Evolutionary conservation across 371 early-diverging fungal species (phyloP).

Genomic region (Mucor circinelloides): DNA sequence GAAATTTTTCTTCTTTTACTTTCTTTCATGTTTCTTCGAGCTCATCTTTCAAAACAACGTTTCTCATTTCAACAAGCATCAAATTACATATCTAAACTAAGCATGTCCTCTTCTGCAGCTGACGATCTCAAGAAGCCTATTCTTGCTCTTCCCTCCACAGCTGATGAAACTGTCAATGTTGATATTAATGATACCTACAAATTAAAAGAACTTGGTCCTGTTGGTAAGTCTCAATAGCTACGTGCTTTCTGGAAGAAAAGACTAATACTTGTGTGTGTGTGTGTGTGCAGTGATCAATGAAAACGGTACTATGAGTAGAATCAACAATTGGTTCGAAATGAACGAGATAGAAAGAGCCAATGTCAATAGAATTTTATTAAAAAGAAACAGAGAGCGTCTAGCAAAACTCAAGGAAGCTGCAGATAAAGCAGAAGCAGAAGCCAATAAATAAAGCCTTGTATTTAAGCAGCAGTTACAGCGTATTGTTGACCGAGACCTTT

Average conservation of each 20-base stretch:
- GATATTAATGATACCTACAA: constrained; percentile 56
- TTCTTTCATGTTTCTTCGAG: constrained; percentile 16
- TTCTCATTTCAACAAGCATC: background rate
- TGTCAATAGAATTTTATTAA: constrained; percentile 65
- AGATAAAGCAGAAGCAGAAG: constrained; percentile 7
- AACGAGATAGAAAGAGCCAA: constrained; percentile 66
- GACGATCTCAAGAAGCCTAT: constrained; percentile 28
- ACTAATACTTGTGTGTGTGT: no score
- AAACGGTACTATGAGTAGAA: constrained; percentile 72
- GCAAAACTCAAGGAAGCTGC: constrained; percentile 42
- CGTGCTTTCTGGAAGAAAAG: background rate
- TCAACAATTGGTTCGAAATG: constrained; percentile 78
- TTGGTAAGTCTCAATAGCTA: constrained; percentile 37
- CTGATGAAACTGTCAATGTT: constrained; percentile 43
- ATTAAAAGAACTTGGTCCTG: constrained; percentile 57
- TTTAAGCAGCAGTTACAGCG: constrained; percentile 23
- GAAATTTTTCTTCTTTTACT: constrained; percentile 2
- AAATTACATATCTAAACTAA: background rate
- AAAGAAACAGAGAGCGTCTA: constrained; percentile 64
- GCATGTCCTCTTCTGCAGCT: constrained; percentile 19
- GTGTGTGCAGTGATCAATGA: constrained; percentile 55
- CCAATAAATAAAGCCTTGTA: background rate
- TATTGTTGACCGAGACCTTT: constrained; percentile 28
- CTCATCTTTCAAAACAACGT: background rate
- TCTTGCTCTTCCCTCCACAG: constrained; percentile 57